Evolutionary conservation across 495 filamentous ascomycete genomes (phyloP), one percentile per base, ranked within the genome.

Genomic region (Alectoria sarmentosa): DNA sequence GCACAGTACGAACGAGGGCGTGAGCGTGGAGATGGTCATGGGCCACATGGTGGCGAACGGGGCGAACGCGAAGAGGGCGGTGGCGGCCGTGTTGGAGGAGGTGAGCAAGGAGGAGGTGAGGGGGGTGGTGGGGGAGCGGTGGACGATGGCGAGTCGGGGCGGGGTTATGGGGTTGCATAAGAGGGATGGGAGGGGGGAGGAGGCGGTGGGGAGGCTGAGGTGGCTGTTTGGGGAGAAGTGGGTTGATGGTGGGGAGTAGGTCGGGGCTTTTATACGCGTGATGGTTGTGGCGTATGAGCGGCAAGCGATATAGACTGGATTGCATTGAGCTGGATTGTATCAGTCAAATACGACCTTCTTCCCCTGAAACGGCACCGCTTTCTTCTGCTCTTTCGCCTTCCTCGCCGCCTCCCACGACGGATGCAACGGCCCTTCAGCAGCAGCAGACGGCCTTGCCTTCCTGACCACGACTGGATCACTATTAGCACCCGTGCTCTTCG

Each of bases 1-100:
- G 94, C 89, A 76, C 62, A 79, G 80, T 8, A 86, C 83, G 55
- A 88, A 87, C 48, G 85, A 84, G 63, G 77, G 78, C 49, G 94
- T 99, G 41, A 92, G 89, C 65, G 94, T 99, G 11, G 90, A 90
- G 72, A 96, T 96, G 88, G 95, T 99, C 19, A 93, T 97, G 88
- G 88, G 84, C 54, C 88, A 97, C 75, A 99, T 99, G 95, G 87
- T 85, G 68, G 86, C 89, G 62, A 99, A 99, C 75, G 80, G 88
- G 54, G 79, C 84, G 66, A 99, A 98, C 71, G 95, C 94, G 56
- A 85, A 88, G 68, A 79, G 85, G 36, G 85, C 97, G 62, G 86
- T 98, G 32, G 91, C 86, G 46, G 90, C 90, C 21, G 90, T 98
- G 56, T 77, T 98, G 64, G 88, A 96, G 74, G 88, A 91, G 76